Evolutionary conservation across 73 alveolate genomes (phyloP).

Genomic region (Uronychia binucleata): DNA sequence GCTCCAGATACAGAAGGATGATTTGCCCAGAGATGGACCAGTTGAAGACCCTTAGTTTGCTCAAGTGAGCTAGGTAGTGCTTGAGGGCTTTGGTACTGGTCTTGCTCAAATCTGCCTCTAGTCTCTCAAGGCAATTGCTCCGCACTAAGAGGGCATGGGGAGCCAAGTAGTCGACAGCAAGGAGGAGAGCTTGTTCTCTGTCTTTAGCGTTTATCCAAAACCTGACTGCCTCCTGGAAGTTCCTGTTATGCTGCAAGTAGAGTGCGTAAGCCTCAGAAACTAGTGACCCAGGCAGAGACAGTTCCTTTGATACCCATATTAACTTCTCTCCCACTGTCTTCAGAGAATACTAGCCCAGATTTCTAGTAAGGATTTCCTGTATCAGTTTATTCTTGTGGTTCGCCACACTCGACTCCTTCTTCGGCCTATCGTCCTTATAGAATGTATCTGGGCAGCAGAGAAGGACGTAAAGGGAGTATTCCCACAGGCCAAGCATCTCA

Average conservation of each 20-base stretch:
- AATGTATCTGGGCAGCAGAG: neutral
- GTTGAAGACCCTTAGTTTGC: too few relatives aligned
- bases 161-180: too few relatives aligned
- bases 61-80: too few relatives aligned
- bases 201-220: neutral
- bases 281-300: neutral
- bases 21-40: too few relatives aligned
- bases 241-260: neutral
- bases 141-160: too few relatives aligned
- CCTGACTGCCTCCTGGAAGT: neutral
- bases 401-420: too few relatives aligned
- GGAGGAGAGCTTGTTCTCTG: neutral
- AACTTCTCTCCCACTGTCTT: neutral
- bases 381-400: too few relatives aligned
- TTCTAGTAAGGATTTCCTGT: neutral
- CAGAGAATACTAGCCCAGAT: neutral
- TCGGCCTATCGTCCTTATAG: too few relatives aligned
- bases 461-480: neutral
- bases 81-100: too few relatives aligned
- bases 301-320: neutral
- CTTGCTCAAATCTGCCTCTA: too few relatives aligned
- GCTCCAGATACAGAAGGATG: too few relatives aligned
- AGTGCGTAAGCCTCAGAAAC: neutral
- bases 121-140: too few relatives aligned
- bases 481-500: neutral